Percentiles rank a stretch among this genome's conserved stretches.
phyloP scores from a whole-genome alignment of 495 filamentous ascomycete genomes.

The Aspergillus funiculosus region DNA sequence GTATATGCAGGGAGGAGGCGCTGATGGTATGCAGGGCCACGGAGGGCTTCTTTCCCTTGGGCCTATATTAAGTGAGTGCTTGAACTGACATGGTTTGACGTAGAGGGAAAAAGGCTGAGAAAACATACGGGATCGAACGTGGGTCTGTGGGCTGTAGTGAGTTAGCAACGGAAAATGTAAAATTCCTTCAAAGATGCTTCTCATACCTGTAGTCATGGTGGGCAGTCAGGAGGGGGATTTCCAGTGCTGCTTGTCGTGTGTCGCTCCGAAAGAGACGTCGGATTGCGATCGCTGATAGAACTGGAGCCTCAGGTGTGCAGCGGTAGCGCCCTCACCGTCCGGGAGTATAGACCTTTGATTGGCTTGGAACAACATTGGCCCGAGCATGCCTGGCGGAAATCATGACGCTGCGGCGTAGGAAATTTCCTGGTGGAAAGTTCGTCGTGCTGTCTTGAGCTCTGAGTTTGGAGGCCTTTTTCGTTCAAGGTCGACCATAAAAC shows the following conservation, averaged over 20 bases:
- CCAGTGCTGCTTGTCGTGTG: slow-evolving; percentile 1
- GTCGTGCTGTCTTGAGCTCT: slow-evolving; percentile 15
- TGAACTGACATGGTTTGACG: neutral
- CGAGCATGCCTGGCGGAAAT: neutral
- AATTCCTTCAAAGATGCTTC: neutral
- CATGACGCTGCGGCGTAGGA: slow-evolving; percentile 23
- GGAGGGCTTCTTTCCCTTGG: slow-evolving; percentile 87
- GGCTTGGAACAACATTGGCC: slow-evolving; percentile 13
- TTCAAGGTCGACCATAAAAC: too few relatives aligned
- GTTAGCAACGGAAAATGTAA: slow-evolving; percentile 22
- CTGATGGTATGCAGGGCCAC: slow-evolving; percentile 94
- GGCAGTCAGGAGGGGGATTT: neutral
- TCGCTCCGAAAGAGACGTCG: neutral
- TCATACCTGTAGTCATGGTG: slow-evolving; percentile 68
- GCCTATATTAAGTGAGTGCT: slow-evolving; percentile 50
- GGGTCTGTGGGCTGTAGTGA: slow-evolving; percentile 62
- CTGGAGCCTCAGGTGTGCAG: slow-evolving; percentile 13
- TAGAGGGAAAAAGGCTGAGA: slow-evolving; percentile 8
- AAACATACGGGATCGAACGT: slow-evolving; percentile 88
- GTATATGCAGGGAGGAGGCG: slow-evolving; percentile 89
- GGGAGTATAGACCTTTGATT: slow-evolving; percentile 6
- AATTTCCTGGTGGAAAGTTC: slow-evolving; percentile 23
- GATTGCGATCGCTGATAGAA: slow-evolving; percentile 10
- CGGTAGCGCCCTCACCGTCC: slow-evolving; percentile 13
- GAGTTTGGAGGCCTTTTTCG: too few relatives aligned